These are phyloP conservation scores for Alternaria incomplexa DNA, from an alignment of 2,329 filamentous ascomycete species.

Conservation along the genomic window DNA sequence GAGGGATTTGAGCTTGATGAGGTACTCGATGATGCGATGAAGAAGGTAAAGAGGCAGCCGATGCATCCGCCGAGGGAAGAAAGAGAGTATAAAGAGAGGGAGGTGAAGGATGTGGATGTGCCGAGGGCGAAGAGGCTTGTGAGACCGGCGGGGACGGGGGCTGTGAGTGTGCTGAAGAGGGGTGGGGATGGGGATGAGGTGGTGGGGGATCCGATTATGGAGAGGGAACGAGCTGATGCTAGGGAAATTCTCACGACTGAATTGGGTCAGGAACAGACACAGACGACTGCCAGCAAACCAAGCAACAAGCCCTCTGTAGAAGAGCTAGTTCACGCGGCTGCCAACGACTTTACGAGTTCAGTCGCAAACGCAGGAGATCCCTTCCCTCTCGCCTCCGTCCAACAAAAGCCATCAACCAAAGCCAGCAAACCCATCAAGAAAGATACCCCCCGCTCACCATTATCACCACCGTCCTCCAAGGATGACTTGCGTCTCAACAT, in stretches of 20 bases:
- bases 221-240: neutral
- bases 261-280: neutral
- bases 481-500: slow-evolving; percentile 19
- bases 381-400: neutral
- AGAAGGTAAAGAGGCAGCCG: neutral
- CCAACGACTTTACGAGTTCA: neutral
- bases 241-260: no score
- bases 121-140: neutral
- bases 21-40: slow-evolving; percentile 4
- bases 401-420: neutral
- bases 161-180: neutral
- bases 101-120: neutral
- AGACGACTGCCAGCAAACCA: accelerated
- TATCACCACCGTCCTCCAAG: neutral
- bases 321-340: neutral
- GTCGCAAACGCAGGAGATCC: neutral
- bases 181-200: neutral
- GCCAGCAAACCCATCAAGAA: neutral
- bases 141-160: neutral
- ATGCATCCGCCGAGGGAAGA: neutral
- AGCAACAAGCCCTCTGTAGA: accelerated
- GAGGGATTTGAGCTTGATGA: neutral
- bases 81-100: neutral
- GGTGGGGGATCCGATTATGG: neutral
- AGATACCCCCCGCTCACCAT: accelerated